Evolutionary conservation across 495 filamentous ascomycete species (phyloP), one percentile per base, ranked within the genome.

Genomic region (Rusavskia elegans): DNA sequence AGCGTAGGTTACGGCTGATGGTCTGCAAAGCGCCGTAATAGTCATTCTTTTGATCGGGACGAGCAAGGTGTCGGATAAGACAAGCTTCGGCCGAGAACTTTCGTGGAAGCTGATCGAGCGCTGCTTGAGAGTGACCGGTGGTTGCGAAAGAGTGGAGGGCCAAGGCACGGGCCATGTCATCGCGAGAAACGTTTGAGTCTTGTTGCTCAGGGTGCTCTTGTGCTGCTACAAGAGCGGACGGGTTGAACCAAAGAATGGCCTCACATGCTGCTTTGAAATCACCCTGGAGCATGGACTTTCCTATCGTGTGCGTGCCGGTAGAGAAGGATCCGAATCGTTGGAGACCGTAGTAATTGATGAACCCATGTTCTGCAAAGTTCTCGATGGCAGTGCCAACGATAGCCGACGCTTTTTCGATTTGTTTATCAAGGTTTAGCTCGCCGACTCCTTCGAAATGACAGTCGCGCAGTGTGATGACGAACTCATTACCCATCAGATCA

Each of bases 261-360:
- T 85, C 74, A 37, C 89, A 77, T 30, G 89, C 88, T 29, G 76
- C 84, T 63, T 87, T 73, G 60, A 84, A 89, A 56, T 95, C 79
- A 13, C 74, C 79, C 58, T 85, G 76, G 1, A 98, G 77, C 50
- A 98, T 84, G 61, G 84, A 84, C 60, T 85, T 72, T 35, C 92
- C 92, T 13, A 95, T 65, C 1, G 76, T 74, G 56, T 95, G 84
- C 1, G 92, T 97, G 5, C 86, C 79, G 5, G 82, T 83, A 3
- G 75, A 65, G 64, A 88, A 89, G 3, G 86, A 84, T 23, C 92
- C 92, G 58, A 98, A 98, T 13, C 92, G 80, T 67, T 98, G 92
- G 2, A 96, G 77, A 14, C 92, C 92, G 54, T 84, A 98, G 69
- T 97, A 97, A 64, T 98, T 97, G 64, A 97, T 79, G 67, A 94